These are phyloP conservation scores for Suhomyces anneliseae DNA, from an alignment of 1,139 yeast genomes.

Conservation along the genomic window DNA sequence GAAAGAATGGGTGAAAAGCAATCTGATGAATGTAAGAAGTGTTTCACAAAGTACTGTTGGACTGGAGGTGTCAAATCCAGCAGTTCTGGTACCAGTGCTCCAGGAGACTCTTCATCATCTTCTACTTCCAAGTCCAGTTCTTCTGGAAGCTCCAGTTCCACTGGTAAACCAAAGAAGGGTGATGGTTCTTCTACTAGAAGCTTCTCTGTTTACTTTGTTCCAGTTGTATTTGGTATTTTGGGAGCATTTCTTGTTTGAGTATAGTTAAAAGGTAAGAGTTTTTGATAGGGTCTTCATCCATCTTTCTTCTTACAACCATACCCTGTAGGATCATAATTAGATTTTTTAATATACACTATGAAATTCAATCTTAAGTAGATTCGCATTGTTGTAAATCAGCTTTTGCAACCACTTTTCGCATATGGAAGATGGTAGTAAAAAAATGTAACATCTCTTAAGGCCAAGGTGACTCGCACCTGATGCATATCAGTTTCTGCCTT, in stretches of 20 bases:
- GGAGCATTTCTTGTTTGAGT: not conserved
- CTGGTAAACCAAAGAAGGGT: constrained; percentile 6
- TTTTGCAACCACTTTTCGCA: too few relatives aligned
- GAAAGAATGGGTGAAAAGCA: constrained; percentile 40
- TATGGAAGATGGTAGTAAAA: too few relatives aligned
- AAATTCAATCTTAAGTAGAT: too few relatives aligned
- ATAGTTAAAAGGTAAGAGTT: too few relatives aligned
- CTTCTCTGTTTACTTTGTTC: not conserved
- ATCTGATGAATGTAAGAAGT: constrained; percentile 40
- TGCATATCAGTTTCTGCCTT: too few relatives aligned
- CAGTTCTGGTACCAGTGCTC: constrained; percentile 1
- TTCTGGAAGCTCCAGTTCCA: constrained; percentile 4
- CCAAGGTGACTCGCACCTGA: too few relatives aligned
- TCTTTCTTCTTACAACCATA: too few relatives aligned
- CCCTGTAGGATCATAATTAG: too few relatives aligned
- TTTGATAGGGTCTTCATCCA: too few relatives aligned
- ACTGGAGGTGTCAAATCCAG: constrained; percentile 23
- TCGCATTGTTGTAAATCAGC: too few relatives aligned
- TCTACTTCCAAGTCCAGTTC: constrained; percentile 1
- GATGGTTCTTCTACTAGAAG: constrained; percentile 5
- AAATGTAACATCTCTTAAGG: too few relatives aligned
- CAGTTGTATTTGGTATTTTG: not conserved
- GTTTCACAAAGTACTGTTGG: constrained; percentile 45
- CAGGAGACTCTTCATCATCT: constrained; percentile 6
- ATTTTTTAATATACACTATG: too few relatives aligned